These are phyloP conservation scores for Lepidium sativum DNA, from an alignment of 345 rosid species.

Conservation along the genomic window DNA sequence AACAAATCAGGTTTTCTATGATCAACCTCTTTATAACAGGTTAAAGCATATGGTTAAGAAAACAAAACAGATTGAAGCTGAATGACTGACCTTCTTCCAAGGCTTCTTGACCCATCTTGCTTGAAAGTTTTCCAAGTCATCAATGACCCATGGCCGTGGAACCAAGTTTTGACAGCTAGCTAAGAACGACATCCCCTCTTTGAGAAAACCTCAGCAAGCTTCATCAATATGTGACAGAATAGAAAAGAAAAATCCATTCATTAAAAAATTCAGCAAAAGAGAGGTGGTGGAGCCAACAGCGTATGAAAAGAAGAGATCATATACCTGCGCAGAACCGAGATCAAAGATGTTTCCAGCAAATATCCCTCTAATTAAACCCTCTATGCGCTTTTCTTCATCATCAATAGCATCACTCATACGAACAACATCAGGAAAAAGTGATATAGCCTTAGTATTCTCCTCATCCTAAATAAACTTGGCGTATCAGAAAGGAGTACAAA, in stretches of 20 bases:
- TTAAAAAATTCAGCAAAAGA: not conserved
- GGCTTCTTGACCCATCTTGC: slow-evolving; percentile 74
- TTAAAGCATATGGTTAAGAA: not conserved
- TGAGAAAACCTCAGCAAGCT: slow-evolving; percentile 99
- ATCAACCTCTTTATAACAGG: not conserved
- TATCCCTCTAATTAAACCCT: slow-evolving; percentile 72
- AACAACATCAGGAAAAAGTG: slow-evolving; percentile 68
- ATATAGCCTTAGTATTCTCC: slow-evolving; percentile 95
- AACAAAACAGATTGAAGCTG: not conserved
- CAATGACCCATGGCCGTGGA: slow-evolving; percentile 92
- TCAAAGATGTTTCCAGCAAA: slow-evolving; percentile 98
- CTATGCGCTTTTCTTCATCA: slow-evolving; percentile 57
- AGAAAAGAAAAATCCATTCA: not conserved
- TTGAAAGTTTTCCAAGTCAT: slow-evolving; percentile 78
- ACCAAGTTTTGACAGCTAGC: slow-evolving; percentile 93
- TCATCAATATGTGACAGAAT: slow-evolving; percentile 24
- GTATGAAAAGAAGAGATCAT: not conserved
- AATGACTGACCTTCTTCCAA: slow-evolving; percentile 78
- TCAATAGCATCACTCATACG: slow-evolving; percentile 65
- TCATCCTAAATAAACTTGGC: slow-evolving; percentile 51
- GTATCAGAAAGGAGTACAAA: not conserved
- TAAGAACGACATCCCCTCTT: slow-evolving; percentile 94
- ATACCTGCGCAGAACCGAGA: slow-evolving; percentile 95
- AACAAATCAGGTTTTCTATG: not conserved
- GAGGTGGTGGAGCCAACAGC: not conserved